Evolutionary conservation across 1,284 basidiomycete species (phyloP), one percentile per base, ranked within the genome.

Genomic region (Cutaneotrichosporon dermatis): DNA sequence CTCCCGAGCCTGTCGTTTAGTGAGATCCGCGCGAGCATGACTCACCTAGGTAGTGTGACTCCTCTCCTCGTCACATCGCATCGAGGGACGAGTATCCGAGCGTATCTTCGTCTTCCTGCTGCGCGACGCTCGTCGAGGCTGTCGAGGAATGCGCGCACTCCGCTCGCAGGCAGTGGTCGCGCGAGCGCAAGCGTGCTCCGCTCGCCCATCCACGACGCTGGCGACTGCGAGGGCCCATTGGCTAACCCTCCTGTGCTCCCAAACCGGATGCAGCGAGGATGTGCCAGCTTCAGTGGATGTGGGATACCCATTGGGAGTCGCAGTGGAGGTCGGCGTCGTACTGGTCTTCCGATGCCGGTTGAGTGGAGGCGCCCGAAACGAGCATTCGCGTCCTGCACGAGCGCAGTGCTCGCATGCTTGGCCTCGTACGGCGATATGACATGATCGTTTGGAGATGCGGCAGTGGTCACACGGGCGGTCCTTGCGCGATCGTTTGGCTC

Each of bases 401-500:
- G 55, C 48, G n/a, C 65, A 67, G 45, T 60, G 52, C 1, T 52
- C 57, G 40, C 65, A 67, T 1, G 65, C 56, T 35, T 65, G 39
- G 5, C 65, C 65, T 33, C 65, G 58, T 10, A 63, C 59, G 1
- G 51, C 25, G 36, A 67, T 64, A 40, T 58, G 51, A 41, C 65
- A 67, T 13, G 54, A 55, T 16, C 61, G 61, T 33, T 67, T 65
- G 1, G 64, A 59, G 3, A 57, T 51, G 15, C 65, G 63, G 37
- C 65, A 67, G 54, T 57, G 58, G 45, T 67, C 65, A 51, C 65
- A 67, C 2, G 65, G 65, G n/a, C 65, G 46, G 53, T 67, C 65
- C 34, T 67, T 64, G 39, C 60, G 60, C 3, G 59, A 59, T 1
- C 63, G 57, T n/a, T 51, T 45, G 1, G 63, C 48, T 33, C 63